Evolutionary conservation across 768 basidiomycete genomes (phyloP).

Genomic region (Lactarius quietus): DNA sequence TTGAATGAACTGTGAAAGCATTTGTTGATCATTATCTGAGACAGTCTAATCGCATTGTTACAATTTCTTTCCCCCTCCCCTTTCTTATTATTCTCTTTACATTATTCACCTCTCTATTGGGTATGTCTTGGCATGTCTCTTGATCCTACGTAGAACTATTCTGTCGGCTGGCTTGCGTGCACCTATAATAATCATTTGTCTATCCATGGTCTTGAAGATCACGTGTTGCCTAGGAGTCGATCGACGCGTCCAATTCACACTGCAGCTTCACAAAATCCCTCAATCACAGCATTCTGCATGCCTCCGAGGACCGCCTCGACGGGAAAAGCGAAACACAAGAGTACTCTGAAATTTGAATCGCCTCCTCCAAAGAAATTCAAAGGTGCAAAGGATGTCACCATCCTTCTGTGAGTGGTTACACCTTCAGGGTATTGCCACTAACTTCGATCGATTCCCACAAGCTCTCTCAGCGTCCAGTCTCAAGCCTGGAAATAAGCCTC

Average conservation of each 20-base stretch:
- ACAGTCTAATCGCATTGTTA: not conserved
- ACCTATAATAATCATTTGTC: not conserved
- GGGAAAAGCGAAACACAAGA: conserved; percentile 17
- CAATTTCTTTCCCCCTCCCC: not conserved
- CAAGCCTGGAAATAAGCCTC: conserved; percentile 5
- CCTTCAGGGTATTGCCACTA: conserved; percentile 2
- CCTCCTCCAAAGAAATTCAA: conserved; percentile 23
- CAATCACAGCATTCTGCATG: conserved; percentile 6
- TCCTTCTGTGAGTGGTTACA: conserved; percentile 12
- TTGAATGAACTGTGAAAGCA: conserved; percentile 40
- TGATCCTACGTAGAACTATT: not conserved
- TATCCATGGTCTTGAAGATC: not conserved
- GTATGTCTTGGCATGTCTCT: conserved; percentile 2
- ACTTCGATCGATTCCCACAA: conserved; percentile 7
- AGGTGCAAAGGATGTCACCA: conserved; percentile 8
- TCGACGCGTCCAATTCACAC: not conserved
- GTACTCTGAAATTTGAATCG: conserved; percentile 22
- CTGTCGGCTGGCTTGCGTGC: not conserved
- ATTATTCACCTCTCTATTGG: conserved; percentile 23
- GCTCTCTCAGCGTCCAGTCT: conserved; percentile 12
- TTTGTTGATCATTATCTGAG: not conserved
- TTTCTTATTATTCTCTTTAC: not conserved
- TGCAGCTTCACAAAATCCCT: not conserved
- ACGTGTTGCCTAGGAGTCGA: conserved; percentile 3
- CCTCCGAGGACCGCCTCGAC: conserved; percentile 1